These are phyloP conservation scores for Aspergillus calidoustus DNA, from an alignment of 2,329 filamentous ascomycete genomes.

Conservation along the genomic window DNA sequence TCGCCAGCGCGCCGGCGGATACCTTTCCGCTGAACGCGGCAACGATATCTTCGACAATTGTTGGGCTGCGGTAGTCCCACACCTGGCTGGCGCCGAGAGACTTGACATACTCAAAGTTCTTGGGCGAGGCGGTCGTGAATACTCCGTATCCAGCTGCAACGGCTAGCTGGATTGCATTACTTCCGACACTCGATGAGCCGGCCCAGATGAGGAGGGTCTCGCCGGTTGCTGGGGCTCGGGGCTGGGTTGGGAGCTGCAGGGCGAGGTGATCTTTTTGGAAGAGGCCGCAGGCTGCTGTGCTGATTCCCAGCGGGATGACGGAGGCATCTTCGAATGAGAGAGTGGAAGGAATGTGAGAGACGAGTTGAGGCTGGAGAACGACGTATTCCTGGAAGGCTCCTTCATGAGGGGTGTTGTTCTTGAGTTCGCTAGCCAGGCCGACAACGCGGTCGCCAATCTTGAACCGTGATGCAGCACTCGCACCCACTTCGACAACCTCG, in stretches of 20 bases:
- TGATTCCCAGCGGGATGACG: conserved; percentile 27
- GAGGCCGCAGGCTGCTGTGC: conserved; percentile 28
- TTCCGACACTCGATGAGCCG: conserved; percentile 45
- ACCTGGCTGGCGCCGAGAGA: conserved; percentile 51
- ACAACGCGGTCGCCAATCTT: conserved; percentile 52
- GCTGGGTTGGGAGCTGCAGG: conserved; percentile 14
- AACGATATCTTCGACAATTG: conserved; percentile 22
- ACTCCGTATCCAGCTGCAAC: conserved; percentile 21
- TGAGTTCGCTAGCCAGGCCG: conserved; percentile 28
- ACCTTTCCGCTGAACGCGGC: conserved; percentile 18
- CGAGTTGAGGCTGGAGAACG: conserved; percentile 22
- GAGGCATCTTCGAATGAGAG: conserved; percentile 25
- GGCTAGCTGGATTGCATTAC: conserved; percentile 53
- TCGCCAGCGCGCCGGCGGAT: conserved; percentile 10
- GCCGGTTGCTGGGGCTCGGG: neutral
- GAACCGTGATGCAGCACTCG: conserved; percentile 29
- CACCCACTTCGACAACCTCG: conserved; percentile 46
- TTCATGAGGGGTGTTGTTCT: conserved; percentile 21
- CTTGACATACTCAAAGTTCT: conserved; percentile 36
- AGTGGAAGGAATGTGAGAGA: conserved; percentile 19
- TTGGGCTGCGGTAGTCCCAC: conserved; percentile 49
- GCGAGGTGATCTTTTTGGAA: conserved; percentile 27
- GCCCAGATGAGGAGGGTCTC: conserved; percentile 18
- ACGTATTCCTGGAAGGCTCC: conserved; percentile 33
- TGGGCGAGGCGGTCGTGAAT: conserved; percentile 17